phyloP scores from a whole-genome alignment of 2,329 filamentous ascomycete genomes.

The Epichloe sp. region DNA sequence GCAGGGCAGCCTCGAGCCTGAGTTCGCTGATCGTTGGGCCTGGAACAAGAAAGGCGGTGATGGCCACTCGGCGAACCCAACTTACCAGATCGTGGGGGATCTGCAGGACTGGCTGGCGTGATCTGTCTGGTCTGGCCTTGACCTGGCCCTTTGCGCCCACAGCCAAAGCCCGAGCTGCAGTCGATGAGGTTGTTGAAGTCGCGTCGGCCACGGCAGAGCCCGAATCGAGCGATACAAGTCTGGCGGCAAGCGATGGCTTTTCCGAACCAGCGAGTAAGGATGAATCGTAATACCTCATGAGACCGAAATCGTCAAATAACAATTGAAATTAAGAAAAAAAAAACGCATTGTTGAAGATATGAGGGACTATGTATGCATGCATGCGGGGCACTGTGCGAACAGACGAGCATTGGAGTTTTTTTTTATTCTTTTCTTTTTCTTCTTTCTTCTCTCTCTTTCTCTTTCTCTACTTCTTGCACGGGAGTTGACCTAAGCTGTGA shows the following conservation, averaged over 20 bases:
- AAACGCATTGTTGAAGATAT: not conserved
- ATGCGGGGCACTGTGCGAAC: not conserved
- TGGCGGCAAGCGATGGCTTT: too few species aligned
- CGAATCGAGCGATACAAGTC: not conserved
- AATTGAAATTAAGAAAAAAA: too few species aligned
- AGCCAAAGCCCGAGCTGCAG: not conserved
- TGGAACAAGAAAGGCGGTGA: conserved; percentile 31
- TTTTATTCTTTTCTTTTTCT: not conserved
- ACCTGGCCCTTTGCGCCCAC: conserved; percentile 2
- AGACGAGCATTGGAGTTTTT: not conserved
- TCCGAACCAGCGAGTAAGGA: too few species aligned
- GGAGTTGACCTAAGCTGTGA: not conserved
- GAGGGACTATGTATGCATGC: not conserved
- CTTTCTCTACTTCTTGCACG: not conserved
- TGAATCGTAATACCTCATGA: too few species aligned
- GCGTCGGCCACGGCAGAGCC: not conserved
- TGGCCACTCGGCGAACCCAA: conserved; percentile 28
- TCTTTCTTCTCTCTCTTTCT: not conserved
- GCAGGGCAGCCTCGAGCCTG: conserved; percentile 24
- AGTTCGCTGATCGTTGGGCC: conserved; percentile 28
- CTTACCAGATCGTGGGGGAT: conserved; percentile 28
- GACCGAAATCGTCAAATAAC: too few species aligned
- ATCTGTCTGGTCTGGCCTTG: not conserved
- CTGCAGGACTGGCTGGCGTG: conserved; percentile 24
- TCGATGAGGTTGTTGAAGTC: not conserved